These are phyloP conservation scores for Dioscorea dumetorum DNA, from an alignment of 106 monocot species.

Conservation along the genomic window DNA sequence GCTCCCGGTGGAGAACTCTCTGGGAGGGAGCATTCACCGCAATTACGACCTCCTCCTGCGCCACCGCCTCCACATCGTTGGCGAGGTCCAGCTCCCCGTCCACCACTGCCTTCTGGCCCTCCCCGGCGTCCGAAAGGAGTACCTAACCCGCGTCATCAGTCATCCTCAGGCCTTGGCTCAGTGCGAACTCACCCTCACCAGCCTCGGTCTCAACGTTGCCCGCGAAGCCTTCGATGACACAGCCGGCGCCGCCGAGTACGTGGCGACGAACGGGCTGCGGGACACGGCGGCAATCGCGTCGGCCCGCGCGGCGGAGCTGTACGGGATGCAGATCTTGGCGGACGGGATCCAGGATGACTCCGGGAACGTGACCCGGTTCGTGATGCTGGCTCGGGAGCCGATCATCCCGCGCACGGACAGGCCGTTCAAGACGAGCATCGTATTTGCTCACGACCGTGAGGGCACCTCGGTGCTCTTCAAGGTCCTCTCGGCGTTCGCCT, in stretches of 20 bases:
- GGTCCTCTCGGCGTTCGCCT: constrained; percentile 55
- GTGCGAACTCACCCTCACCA: constrained; percentile 39
- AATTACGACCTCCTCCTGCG: constrained; percentile 52
- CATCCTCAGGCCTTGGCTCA: constrained; percentile 35
- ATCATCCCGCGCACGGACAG: constrained; percentile 35
- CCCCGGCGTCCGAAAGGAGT: constrained; percentile 28
- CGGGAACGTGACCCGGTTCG: constrained; percentile 33
- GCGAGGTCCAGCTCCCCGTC: constrained; percentile 57
- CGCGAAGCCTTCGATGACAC: constrained; percentile 43
- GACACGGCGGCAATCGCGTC: constrained; percentile 39
- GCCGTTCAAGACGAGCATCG: constrained; percentile 56
- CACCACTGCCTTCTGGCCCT: constrained; percentile 36
- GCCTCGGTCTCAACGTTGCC: constrained; percentile 31
- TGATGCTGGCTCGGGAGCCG: constrained; percentile 42
- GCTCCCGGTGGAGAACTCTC: constrained; percentile 52
- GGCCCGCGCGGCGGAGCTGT: constrained; percentile 32
- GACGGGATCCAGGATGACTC: constrained; percentile 41
- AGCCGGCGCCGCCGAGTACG: constrained; percentile 31
- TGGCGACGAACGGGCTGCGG: constrained; percentile 20
- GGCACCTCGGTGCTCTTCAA: constrained; percentile 33
- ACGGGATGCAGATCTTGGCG: constrained; percentile 30
- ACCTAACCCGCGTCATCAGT: constrained; percentile 43
- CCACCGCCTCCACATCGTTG: constrained; percentile 60
- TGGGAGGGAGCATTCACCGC: constrained; percentile 53
- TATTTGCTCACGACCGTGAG: constrained; percentile 43